A percentile compares a stretch with the other conserved stretches of the same genome.
Evolutionary conservation across 1,284 basidiomycete genomes (phyloP).

Genomic region (Cryptococcus sp.): DNA sequence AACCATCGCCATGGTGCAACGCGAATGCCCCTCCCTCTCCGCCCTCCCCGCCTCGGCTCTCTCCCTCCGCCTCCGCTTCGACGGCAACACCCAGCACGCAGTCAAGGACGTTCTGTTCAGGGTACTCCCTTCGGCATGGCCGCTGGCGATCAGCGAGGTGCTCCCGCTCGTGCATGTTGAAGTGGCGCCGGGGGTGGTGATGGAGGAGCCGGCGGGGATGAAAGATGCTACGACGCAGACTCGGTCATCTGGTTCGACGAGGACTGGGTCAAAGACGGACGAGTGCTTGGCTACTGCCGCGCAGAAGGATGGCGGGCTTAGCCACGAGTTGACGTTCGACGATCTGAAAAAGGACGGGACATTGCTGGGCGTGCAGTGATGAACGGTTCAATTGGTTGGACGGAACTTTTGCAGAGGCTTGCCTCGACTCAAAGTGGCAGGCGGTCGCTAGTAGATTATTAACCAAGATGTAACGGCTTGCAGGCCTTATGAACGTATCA

Average conservation of each 20-base stretch:
- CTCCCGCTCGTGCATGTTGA: conserved; percentile 22
- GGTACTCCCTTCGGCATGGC: conserved; percentile 24
- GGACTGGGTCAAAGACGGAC: neutral
- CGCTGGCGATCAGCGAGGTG: conserved; percentile 13
- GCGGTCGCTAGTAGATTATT: too few species aligned
- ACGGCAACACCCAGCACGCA: conserved; percentile 46
- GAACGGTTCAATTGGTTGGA: neutral
- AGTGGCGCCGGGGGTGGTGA: neutral
- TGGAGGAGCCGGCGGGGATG: neutral
- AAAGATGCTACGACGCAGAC: too few species aligned
- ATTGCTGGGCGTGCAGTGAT: conserved; percentile 14
- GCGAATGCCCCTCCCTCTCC: conserved; percentile 28
- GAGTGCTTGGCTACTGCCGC: neutral
- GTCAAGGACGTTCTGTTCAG: conserved; percentile 19
- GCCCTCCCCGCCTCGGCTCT: conserved; percentile 77
- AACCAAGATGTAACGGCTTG: too few species aligned
- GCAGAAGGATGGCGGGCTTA: neutral
- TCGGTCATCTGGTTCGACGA: too few species aligned
- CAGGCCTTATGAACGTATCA: neutral
- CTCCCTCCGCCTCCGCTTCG: conserved; percentile 84
- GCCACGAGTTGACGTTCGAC: conserved; percentile 11
- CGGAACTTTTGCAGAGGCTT: neutral
- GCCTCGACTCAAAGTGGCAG: neutral
- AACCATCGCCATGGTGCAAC: conserved; percentile 17
- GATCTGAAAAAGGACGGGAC: conserved; percentile 14